Percentiles rank a stretch among this genome's conserved stretches.
Evolutionary conservation across 2,329 filamentous ascomycete genomes (phyloP).

Genomic region (Fusarium robinianum): DNA sequence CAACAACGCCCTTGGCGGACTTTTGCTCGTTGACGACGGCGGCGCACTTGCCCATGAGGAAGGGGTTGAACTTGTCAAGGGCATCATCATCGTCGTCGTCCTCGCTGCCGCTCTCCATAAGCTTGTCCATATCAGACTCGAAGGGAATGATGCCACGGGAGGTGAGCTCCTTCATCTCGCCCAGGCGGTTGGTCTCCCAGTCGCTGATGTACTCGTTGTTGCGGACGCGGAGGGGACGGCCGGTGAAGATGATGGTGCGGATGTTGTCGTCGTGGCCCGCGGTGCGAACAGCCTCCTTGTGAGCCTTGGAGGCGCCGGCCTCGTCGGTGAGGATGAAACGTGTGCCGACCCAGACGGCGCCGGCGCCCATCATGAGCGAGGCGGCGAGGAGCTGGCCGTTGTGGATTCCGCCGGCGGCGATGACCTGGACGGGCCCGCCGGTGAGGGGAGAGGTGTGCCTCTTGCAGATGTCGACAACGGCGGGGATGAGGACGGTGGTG

Average conservation of each 20-base stretch:
- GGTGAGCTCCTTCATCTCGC: constrained; percentile 92
- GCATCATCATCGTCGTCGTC: constrained; percentile 78
- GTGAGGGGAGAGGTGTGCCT: constrained; percentile 86
- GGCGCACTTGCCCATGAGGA: constrained; percentile 95
- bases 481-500: constrained; percentile 89
- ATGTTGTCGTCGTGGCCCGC: constrained; percentile 94
- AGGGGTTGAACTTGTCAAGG: constrained; percentile 89
- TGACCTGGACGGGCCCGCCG: constrained; percentile 83
- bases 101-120: constrained; percentile 67
- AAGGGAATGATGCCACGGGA: constrained; percentile 89
- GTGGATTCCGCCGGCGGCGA: constrained; percentile 93
- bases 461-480: constrained; percentile 80
- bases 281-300: constrained; percentile 94
- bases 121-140: constrained; percentile 88
- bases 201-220: constrained; percentile 92
- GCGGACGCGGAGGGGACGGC: constrained; percentile 89
- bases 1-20: constrained; percentile 86
- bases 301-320: constrained; percentile 87
- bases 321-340: constrained; percentile 93
- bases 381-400: constrained; percentile 90
- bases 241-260: constrained; percentile 98
- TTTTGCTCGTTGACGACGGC: constrained; percentile 94
- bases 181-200: constrained; percentile 90
- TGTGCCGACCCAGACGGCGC: constrained; percentile 94
- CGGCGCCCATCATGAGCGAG: constrained; percentile 88